phyloP scores from a whole-genome alignment of 1,284 basidiomycete genomes.

The Rhodofomes roseus region DNA sequence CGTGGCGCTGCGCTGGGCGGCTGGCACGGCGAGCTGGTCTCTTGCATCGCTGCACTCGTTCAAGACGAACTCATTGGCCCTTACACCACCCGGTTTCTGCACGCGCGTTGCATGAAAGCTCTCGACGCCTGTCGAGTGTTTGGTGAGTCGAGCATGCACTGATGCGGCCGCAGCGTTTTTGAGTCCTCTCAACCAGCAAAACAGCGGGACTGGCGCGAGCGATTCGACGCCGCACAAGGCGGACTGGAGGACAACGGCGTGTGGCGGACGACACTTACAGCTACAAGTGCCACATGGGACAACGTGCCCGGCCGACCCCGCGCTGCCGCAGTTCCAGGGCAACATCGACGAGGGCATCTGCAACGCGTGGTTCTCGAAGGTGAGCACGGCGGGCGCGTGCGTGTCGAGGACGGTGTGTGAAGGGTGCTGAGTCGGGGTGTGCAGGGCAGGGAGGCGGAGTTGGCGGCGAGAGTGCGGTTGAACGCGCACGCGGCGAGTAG shows the following conservation, averaged over 20 bases:
- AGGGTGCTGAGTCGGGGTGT: background rate
- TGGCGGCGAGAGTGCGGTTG: conserved; percentile 11
- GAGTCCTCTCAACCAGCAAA: too few relatives aligned
- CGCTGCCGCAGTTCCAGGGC: conserved; percentile 18
- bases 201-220: conserved; percentile 42
- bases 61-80: too few relatives aligned
- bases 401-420: conserved; percentile 9
- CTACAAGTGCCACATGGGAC: conserved; percentile 47
- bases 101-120: too few relatives aligned
- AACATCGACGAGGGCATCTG: conserved; percentile 42
- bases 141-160: too few relatives aligned
- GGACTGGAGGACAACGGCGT: conserved; percentile 26
- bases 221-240: conserved; percentile 22
- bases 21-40: too few relatives aligned
- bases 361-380: conserved; percentile 52
- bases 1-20: too few relatives aligned
- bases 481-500: background rate
- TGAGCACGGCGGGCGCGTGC: conserved; percentile 16
- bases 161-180: too few relatives aligned
- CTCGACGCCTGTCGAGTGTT: too few relatives aligned
- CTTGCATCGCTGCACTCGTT: too few relatives aligned
- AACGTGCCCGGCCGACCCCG: conserved; percentile 29
- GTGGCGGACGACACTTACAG: conserved; percentile 22
- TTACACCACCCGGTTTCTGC: too few relatives aligned
- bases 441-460: conserved; percentile 23